Evolutionary conservation across 1,284 basidiomycete genomes (phyloP), one percentile per base, ranked within the genome.

Genomic region (Sporisorium scitamineum): DNA sequence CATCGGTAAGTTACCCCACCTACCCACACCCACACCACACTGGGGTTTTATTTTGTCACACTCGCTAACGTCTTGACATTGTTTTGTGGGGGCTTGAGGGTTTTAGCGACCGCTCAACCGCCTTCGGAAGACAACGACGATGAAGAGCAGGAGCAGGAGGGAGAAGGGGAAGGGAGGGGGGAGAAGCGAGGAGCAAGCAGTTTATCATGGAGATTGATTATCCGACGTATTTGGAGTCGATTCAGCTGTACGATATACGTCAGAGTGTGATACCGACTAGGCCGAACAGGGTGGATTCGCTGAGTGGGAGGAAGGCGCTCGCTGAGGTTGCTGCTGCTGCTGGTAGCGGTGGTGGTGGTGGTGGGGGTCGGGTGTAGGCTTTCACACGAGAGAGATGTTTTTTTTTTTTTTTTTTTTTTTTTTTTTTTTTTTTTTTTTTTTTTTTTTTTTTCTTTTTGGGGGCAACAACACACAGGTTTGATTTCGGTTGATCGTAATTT

Each of bases 161-260:
- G 24, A n/a, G 24, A 39, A 10, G 56, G 27, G 16, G n/a, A n/a
- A n/a, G n/a, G 1, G 55, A 47, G 10, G 44, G 24, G 14, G 24
- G 31, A 10, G 56, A 22, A 9, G 8, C 11, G 44, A 88, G 88
- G 72, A 93, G 92, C 80, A 89, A 90, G 45, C 94, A 96, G 82
- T 89, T 94, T 71, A 92, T 96, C 8, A 88, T 95, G 80, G 93
- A 95, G 82, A 90, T 96, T 70, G 93, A 94, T 78, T 90, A 92
- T 89, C 88, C 89, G 5, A 91, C 91, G 0, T 96, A 93, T 92
- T 87, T 64, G 91, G 90, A 90, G 13, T 91, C 94, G 10, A 94
- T 94, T 75, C 90, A 93, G 70, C 88, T 92, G 0, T 95, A 94
- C 86, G 86, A 91, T 34, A 93, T 96, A 76, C 90, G 85, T 2